Evolutionary conservation across 495 filamentous ascomycete species (phyloP).

Genomic region (Daldinia bambusicola): DNA sequence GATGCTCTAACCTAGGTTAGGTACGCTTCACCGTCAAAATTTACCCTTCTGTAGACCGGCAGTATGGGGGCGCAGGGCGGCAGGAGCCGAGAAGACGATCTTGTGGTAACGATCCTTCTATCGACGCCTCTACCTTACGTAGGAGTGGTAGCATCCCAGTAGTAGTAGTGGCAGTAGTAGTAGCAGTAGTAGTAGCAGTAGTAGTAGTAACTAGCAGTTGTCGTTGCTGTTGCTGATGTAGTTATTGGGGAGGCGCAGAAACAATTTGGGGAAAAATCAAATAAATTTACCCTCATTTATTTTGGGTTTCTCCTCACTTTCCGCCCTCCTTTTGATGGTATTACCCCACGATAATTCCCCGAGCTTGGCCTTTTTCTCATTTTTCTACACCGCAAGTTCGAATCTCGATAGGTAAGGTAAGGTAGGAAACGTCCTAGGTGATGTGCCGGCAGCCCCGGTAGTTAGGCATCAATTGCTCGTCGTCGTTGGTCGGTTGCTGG

Average conservation of each 20-base stretch:
- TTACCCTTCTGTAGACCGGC: constrained; percentile 21
- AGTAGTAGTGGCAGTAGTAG: no score
- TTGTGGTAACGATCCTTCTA: constrained; percentile 1
- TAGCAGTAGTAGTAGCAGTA: no score
- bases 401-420: constrained; percentile 24
- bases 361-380: constrained; percentile 29
- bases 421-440: not conserved
- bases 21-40: constrained; percentile 23
- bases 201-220: no score
- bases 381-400: constrained; percentile 44
- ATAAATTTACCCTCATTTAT: constrained; percentile 1
- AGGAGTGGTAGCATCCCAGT: not conserved
- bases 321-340: not conserved
- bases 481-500: constrained; percentile 23
- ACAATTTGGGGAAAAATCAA: no score
- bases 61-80: constrained; percentile 5
- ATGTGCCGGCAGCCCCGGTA: constrained; percentile 37
- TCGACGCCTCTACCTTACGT: constrained; percentile 12
- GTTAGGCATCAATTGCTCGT: constrained; percentile 42
- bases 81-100: not conserved
- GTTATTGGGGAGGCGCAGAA: no score
- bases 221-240: no score
- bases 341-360: constrained; percentile 43
- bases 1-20: not conserved
- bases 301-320: constrained; percentile 30